Conservation (phyloP, 169 alveolate genomes). For the Babesia bigemina region DNA sequence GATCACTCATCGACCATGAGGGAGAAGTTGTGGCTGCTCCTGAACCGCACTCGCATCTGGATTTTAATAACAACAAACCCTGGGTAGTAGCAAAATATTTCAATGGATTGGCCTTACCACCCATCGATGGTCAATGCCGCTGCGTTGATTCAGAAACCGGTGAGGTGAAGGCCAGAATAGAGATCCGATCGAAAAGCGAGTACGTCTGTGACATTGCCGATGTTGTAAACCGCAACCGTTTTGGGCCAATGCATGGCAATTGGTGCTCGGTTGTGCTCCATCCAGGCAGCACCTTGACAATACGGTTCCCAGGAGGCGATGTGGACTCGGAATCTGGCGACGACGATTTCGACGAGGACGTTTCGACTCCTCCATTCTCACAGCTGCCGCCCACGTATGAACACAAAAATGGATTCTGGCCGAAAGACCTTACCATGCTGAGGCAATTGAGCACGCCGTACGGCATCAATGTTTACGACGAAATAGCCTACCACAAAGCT, state of each 20-base stretch:
- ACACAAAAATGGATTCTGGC: neutral
- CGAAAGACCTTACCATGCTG: neutral
- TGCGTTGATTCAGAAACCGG: constrained; percentile 9
- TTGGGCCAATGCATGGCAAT: neutral
- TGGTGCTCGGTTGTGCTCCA: constrained; percentile 16
- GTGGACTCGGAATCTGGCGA: too few relatives aligned
- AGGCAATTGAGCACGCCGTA: neutral
- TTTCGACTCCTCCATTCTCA: neutral
- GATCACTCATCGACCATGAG: neutral
- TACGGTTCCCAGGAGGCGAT: constrained; percentile 1
- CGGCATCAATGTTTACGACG: neutral
- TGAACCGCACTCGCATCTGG: neutral
- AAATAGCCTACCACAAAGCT: neutral
- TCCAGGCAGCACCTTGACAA: constrained; percentile 15
- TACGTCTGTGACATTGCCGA: constrained; percentile 10
- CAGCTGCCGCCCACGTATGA: neutral
- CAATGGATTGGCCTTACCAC: neutral
- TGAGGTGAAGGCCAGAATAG: constrained; percentile 9
- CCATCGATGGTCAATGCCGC: neutral
- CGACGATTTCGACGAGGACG: too few relatives aligned
- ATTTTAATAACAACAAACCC: too few relatives aligned
- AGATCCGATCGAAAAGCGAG: neutral
- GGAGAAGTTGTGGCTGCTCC: neutral
- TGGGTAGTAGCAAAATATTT: too few relatives aligned
- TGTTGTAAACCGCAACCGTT: neutral